Base-by-base conservation (phyloP, 2,329 filamentous ascomycete genomes). In the Tolypocladium album region DNA sequence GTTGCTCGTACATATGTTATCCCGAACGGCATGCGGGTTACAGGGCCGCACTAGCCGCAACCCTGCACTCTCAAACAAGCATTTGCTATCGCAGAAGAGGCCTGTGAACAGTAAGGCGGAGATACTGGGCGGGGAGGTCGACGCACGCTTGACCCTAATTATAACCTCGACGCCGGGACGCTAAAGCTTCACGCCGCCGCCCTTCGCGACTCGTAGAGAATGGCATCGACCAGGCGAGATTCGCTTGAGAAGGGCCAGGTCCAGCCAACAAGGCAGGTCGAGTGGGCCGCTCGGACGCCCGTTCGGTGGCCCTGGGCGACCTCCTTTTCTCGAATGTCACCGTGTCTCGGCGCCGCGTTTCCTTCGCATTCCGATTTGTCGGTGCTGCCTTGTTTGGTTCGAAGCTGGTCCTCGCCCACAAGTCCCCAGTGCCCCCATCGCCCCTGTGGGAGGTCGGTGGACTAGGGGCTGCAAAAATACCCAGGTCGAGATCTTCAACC, bases 151-250 rank as follows among this genome's bases (percentile, higher is more conserved):
- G 13, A 38, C 36, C 36, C 36, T 38, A 38, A 38, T 38, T 38
- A 38, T 38, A 38, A 38, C 36, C 36, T 1, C 62, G 59, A 63
- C 64, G 64, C 66, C 69, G 68, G 66, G 61, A 64, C 58, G 57
- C 55, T 64, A 53, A 64, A 3, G 12, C 1, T 31, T 31, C 15
- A 52, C 24, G 47, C 15, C 17, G 27, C 24, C 24, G 17, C 20
- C 7, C 17, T 50, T 40, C 15, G 39, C 39, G 17, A 40, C 13
- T 8, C 15, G 47, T 52, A 5, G 20, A n/a, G 15, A 34, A 9
- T 52, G 47, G 22, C 24, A 20, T 17, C 27, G 27, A 4, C 15
- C 17, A n/a, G 15, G 6, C 31, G 11, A 22, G 31, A 34, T n/a
- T 36, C n/a, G 50, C 27, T n/a, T 9, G 15, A 17, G 24, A 34